Evolutionary conservation across 306 rosid species (phyloP).

Genomic region (Casuarina equisetifolia): DNA sequence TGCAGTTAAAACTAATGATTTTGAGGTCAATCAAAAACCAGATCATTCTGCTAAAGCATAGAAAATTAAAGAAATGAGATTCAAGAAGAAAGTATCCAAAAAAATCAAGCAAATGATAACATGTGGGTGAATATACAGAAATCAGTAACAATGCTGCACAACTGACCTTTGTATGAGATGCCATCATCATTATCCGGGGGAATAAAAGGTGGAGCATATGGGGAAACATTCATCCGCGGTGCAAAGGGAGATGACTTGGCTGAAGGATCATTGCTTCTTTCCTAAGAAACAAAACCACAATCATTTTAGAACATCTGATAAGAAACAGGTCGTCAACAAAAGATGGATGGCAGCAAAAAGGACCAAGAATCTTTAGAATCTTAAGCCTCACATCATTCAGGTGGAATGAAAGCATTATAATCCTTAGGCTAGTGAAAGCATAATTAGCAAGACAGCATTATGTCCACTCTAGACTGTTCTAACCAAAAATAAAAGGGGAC

Average conservation of each 20-base stretch:
- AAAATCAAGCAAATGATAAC: slow-evolving; percentile 10
- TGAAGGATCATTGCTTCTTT: slow-evolving; percentile 76
- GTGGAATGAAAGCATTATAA: neutral
- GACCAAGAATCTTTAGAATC: neutral
- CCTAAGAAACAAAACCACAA: slow-evolving; percentile 45
- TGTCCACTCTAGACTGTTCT: neutral
- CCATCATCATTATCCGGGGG: slow-evolving; percentile 86
- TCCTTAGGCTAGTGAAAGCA: neutral
- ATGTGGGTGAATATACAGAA: slow-evolving; percentile 18
- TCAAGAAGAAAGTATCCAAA: slow-evolving; percentile 9
- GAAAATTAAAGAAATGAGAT: neutral
- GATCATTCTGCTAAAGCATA: neutral
- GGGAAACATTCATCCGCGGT: slow-evolving; percentile 65
- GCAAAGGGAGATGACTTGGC: slow-evolving; percentile 72
- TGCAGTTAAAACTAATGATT: neutral
- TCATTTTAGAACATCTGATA: slow-evolving; percentile 18
- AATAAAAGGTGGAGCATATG: slow-evolving; percentile 71
- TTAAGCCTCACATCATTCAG: neutral
- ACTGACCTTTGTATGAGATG: slow-evolving; percentile 70
- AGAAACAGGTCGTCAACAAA: slow-evolving; percentile 1
- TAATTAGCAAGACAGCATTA: neutral
- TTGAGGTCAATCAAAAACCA: neutral
- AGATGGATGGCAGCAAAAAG: neutral
- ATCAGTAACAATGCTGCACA: slow-evolving; percentile 7
- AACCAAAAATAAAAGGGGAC: neutral